A percentile compares a stretch with the other conserved stretches of the same genome.
phyloP scores from a whole-genome alignment of 2,329 filamentous ascomycete genomes.

The Nemania sp. region DNA sequence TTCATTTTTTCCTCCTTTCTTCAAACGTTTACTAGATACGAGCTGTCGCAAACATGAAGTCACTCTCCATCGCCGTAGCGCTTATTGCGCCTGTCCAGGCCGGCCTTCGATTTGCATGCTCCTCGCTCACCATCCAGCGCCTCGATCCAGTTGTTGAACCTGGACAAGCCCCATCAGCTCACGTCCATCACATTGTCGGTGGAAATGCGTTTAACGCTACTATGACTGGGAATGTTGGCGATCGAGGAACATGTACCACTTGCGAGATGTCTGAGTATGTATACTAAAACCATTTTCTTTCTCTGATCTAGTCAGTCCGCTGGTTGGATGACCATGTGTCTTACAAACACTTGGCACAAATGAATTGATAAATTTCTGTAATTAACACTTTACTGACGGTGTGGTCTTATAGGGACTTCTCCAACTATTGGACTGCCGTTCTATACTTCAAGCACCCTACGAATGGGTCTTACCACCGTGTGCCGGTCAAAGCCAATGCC shows the following conservation, averaged over 20 bases:
- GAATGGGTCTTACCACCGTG: constrained; percentile 41
- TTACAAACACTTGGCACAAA: neutral
- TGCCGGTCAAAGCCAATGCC: constrained; percentile 37
- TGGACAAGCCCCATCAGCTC: constrained; percentile 35
- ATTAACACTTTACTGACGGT: constrained; percentile 25
- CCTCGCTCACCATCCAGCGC: constrained; percentile 38
- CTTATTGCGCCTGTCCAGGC: constrained; percentile 38
- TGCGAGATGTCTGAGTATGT: constrained; percentile 35
- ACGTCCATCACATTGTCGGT: constrained; percentile 42
- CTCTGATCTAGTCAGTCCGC: neutral
- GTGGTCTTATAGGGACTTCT: constrained; percentile 32
- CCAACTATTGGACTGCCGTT: constrained; percentile 43
- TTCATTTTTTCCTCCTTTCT: neutral
- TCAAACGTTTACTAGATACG: neutral
- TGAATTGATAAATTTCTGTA: too few species aligned
- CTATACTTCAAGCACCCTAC: constrained; percentile 41
- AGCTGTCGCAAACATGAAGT: constrained; percentile 36
- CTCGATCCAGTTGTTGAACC: constrained; percentile 41
- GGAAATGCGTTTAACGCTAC: constrained; percentile 42
- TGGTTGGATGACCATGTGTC: neutral
- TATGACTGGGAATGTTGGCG: constrained; percentile 38
- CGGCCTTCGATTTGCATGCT: constrained; percentile 40
- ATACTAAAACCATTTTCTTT: neutral
- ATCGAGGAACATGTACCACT: constrained; percentile 39
- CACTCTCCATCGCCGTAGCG: constrained; percentile 33